Percentiles rank a stretch among this genome's conserved stretches.
Evolutionary conservation across 176 grass and related monocot species (phyloP).

Genomic region (Musa beccarii): DNA sequence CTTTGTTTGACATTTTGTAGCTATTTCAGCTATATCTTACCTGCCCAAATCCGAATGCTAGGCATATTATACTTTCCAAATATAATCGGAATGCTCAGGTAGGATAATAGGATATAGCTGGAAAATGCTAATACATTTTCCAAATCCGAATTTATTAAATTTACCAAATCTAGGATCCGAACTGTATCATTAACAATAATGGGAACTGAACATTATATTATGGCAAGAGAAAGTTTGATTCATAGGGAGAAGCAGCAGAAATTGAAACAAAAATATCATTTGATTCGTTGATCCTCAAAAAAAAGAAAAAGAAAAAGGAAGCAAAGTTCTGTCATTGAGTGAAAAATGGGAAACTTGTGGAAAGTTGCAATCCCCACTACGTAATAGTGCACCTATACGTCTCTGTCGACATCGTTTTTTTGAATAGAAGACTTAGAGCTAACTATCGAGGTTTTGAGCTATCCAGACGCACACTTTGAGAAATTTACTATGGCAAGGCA

Average conservation of each 20-base stretch:
- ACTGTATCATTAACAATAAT: constrained; percentile 5
- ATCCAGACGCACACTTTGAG: neutral
- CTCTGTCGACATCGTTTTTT: constrained; percentile 15
- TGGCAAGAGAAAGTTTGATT: neutral
- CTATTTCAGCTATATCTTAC: too few species aligned
- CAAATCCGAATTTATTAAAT: too few species aligned
- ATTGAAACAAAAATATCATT: too few species aligned
- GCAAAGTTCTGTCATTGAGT: too few species aligned
- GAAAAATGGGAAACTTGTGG: constrained; percentile 6
- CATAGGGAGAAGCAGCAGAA: neutral
- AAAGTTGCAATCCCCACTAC: neutral
- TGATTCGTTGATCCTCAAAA: too few species aligned
- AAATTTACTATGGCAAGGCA: neutral
- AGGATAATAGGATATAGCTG: too few species aligned
- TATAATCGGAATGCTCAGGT: too few species aligned
- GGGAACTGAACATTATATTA: neutral
- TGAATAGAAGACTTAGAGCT: constrained; percentile 16
- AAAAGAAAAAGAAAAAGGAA: too few species aligned
- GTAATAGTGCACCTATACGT: neutral
- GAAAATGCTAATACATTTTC: too few species aligned
- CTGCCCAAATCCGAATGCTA: too few species aligned
- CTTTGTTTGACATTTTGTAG: too few species aligned
- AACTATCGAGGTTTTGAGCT: constrained; percentile 16
- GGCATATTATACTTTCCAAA: too few species aligned
- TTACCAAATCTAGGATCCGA: neutral